Base-by-base conservation (phyloP, 164 flowering plant species). In the Umbellularia californica region DNA sequence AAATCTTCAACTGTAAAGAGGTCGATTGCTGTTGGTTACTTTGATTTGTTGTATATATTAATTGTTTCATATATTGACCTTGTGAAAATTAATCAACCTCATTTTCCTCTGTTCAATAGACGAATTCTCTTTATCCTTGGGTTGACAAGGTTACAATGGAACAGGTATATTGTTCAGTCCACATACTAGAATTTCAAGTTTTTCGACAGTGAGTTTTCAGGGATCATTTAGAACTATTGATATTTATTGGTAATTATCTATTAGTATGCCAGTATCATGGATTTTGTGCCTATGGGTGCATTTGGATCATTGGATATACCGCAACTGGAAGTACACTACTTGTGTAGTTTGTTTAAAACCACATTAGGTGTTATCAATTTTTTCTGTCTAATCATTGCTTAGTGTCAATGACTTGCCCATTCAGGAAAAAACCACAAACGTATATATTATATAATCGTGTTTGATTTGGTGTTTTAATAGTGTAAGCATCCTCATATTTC, bases 1-100 rank as follows among this genome's bases (percentile, higher is more conserved):
- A 89, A 83, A 83, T 85, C 68, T 88, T 88, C 78, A 79, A 77
- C 74, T 82, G 90, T 80, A 80, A 76, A 77, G 80, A 84, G 88
- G 91, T 86, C 6, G 7, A 35, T 33, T 60, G 55, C 10, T 2
- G 52, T 65, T 74, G 22, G 60, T 25, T 62, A 12, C 58, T 51
- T 70, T 4, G 22, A 51, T n/a, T 17, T 27, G 62, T 65, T 47
- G 25, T 25, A 19, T 28, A 28, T 55, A 33, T 41, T 14, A 24
- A 13, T 52, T 11, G 20, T 55, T 41, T 41, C 9, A 22, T 12
- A 20, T 24, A 30, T 14, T 73, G 65, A 69, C 41, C 22, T 17
- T 30, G 52, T 13, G 51, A 69, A 70, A 28, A 64, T 65, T 22
- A 28, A 50, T 63, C 17, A 5, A 66, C 72, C 75, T 35, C 33